Evolutionary conservation across 2,329 filamentous ascomycete genomes (phyloP).

Genomic region (Pyrenophora graminea): DNA sequence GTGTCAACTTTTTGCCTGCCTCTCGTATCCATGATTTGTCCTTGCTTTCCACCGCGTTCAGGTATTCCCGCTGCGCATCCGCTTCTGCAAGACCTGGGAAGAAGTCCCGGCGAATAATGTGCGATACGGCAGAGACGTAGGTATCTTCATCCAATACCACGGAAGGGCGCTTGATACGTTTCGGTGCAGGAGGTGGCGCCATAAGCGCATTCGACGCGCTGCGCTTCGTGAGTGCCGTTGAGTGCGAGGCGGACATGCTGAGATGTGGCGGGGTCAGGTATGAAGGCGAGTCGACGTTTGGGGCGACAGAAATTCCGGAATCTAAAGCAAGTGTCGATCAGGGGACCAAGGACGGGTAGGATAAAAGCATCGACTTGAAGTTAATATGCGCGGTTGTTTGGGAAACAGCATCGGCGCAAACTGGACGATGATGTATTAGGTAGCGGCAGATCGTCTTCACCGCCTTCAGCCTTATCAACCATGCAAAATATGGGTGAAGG

Average conservation of each 20-base stretch:
- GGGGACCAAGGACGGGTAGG: too few species aligned
- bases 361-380: neutral
- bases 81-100: slow-evolving; percentile 89
- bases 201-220: slow-evolving; percentile 72
- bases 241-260: slow-evolving; percentile 43
- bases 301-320: neutral
- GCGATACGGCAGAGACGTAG: slow-evolving; percentile 86
- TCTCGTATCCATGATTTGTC: slow-evolving; percentile 85
- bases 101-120: slow-evolving; percentile 96
- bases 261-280: neutral
- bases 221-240: slow-evolving; percentile 69
- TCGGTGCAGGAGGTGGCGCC: slow-evolving; percentile 82
- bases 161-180: slow-evolving; percentile 88
- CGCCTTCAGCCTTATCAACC: slow-evolving; percentile 39
- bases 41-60: slow-evolving; percentile 86
- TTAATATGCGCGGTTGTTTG: neutral
- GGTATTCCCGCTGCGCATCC: slow-evolving; percentile 86
- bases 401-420: slow-evolving; percentile 17
- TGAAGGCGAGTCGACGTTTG: neutral
- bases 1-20: slow-evolving; percentile 65
- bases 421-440: slow-evolving; percentile 21
- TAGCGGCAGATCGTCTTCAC: slow-evolving; percentile 31
- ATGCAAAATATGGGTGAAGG: slow-evolving; percentile 3
- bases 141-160: slow-evolving; percentile 90
- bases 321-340: neutral